Evolutionary conservation across 1,284 basidiomycete genomes (phyloP).

Genomic region (Cryptococcus hybrid): DNA sequence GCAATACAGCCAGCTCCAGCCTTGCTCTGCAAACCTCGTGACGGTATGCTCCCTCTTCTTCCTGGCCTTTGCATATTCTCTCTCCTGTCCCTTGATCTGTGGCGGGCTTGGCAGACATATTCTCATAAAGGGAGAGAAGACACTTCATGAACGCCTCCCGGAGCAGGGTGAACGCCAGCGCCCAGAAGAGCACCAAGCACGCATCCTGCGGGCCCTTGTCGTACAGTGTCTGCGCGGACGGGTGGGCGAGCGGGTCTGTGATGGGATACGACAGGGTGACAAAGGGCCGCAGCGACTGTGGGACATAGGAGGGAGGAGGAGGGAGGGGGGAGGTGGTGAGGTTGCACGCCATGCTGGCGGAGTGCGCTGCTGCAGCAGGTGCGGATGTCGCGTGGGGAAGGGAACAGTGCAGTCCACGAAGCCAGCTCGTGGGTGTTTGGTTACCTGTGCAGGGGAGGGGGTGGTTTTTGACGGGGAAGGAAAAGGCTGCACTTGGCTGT

Average conservation of each 20-base stretch:
- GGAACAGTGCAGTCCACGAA: too few relatives aligned
- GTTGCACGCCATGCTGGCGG: conserved; percentile 19
- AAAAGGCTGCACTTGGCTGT: too few relatives aligned
- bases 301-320: conserved; percentile 19
- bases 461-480: too few relatives aligned
- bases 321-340: conserved; percentile 14
- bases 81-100: conserved; percentile 6
- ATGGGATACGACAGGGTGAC: conserved; percentile 71
- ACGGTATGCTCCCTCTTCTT: conserved; percentile 62
- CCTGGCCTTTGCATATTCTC: conserved; percentile 26
- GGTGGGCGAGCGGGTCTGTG: conserved; percentile 13
- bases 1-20: conserved; percentile 85
- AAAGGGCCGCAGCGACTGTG: conserved; percentile 57
- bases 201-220: conserved; percentile 66
- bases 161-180: conserved; percentile 71
- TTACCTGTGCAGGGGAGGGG: too few relatives aligned
- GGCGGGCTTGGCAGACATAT: conserved; percentile 58
- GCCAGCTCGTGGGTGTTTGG: too few relatives aligned
- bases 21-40: conserved; percentile 89
- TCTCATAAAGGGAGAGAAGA: conserved; percentile 74
- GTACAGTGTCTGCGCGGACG: conserved; percentile 51
- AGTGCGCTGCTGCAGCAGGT: too few relatives aligned
- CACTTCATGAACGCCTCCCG: conserved; percentile 70
- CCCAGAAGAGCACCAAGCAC: conserved; percentile 68
- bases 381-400: too few relatives aligned